Conservation (phyloP, 345 rosid genomes). For the Dimocarpus longan region DNA sequence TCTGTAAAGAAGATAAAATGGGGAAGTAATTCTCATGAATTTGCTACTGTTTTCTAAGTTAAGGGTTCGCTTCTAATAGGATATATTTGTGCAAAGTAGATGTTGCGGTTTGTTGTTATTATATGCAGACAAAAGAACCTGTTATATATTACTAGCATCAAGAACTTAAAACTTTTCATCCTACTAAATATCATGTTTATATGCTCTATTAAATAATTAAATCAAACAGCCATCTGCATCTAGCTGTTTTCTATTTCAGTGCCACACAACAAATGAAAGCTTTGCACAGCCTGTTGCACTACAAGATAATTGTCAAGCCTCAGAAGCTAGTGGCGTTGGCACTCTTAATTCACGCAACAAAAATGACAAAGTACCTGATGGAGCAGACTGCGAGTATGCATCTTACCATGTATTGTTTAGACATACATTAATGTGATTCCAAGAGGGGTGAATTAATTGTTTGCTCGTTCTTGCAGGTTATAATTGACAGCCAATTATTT, state of each 20-base stretch:
- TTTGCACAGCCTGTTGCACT: constrained; percentile 29
- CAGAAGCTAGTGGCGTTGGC: constrained; percentile 28
- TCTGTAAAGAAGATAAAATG: neutral
- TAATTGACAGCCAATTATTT: constrained; percentile 19
- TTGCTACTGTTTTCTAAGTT: neutral
- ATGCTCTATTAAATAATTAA: too few relatives aligned
- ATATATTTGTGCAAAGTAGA: neutral
- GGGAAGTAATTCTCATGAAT: neutral
- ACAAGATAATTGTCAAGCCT: constrained; percentile 29
- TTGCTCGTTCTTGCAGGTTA: constrained; percentile 28
- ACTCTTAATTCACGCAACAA: constrained; percentile 23
- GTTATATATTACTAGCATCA: neutral
- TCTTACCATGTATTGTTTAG: neutral
- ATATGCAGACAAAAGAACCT: neutral
- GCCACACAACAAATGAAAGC: constrained; percentile 28
- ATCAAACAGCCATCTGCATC: too few relatives aligned
- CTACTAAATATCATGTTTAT: too few relatives aligned
- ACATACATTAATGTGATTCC: neutral
- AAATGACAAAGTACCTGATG: constrained; percentile 26
- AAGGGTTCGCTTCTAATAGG: neutral
- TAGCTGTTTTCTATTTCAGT: constrained; percentile 28
- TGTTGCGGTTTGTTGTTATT: neutral
- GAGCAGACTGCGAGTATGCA: constrained; percentile 22
- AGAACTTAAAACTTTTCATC: too few relatives aligned
- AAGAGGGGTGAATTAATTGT: neutral